A percentile compares a stretch with the other conserved stretches of the same genome.
Evolutionary conservation across 352 stramenopile genomes (phyloP).

Genomic region (Globisporangium takayamanum): DNA sequence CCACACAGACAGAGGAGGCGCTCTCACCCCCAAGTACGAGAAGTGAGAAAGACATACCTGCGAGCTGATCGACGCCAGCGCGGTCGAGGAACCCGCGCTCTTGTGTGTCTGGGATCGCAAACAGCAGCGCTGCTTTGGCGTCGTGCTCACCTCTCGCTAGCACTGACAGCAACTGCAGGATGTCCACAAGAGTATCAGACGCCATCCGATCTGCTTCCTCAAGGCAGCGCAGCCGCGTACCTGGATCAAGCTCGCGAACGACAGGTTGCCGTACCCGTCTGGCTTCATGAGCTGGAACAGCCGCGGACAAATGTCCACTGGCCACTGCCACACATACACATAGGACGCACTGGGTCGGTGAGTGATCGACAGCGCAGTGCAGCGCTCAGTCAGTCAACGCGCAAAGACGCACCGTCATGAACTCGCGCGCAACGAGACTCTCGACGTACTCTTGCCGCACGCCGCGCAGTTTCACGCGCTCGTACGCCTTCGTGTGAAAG

Average conservation of each 20-base stretch:
- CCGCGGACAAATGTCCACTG: slow-evolving; percentile 27
- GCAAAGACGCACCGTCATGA: slow-evolving; percentile 24
- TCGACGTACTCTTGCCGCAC: slow-evolving; percentile 48
- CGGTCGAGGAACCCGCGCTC: slow-evolving; percentile 26
- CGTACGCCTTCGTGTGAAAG: slow-evolving; percentile 34
- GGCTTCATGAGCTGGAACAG: slow-evolving; percentile 44
- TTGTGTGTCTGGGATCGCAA: slow-evolving; percentile 29
- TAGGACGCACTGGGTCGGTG: background rate
- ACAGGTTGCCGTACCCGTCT: slow-evolving; percentile 58
- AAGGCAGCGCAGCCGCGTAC: slow-evolving; percentile 16
- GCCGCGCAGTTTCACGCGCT: slow-evolving; percentile 37
- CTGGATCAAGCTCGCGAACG: slow-evolving; percentile 55
- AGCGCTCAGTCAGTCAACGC: background rate
- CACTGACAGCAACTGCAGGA: slow-evolving; percentile 32
- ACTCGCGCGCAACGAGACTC: slow-evolving; percentile 43
- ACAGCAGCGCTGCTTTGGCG: slow-evolving; percentile 51
- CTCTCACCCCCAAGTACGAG: background rate
- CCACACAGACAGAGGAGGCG: background rate
- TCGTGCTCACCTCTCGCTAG: slow-evolving; percentile 31
- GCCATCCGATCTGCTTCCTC: background rate
- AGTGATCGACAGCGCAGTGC: background rate
- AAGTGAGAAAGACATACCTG: slow-evolving; percentile 21
- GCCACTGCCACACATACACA: slow-evolving; percentile 25
- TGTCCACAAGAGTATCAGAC: background rate
- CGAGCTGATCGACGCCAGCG: slow-evolving; percentile 33